A percentile compares a stretch with the other conserved stretches of the same genome.
These are phyloP conservation scores for Wickerhamomyces bisporus DNA, from an alignment of 805 yeast genomes.

Conservation along the genomic window DNA sequence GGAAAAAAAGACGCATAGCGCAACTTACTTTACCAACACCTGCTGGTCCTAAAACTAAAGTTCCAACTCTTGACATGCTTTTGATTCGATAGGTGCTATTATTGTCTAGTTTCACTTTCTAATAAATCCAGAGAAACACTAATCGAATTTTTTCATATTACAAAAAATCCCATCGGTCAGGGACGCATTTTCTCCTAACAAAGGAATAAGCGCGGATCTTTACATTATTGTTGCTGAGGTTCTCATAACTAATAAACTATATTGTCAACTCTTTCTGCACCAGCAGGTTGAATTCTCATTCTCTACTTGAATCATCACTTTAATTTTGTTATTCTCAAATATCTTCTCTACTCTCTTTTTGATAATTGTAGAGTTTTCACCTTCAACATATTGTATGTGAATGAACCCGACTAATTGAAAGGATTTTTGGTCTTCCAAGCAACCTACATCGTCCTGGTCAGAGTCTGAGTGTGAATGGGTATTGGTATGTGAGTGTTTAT, in stretches of 20 bases:
- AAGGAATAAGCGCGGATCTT: neutral
- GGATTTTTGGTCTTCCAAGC: conserved; percentile 14
- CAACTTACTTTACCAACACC: conserved; percentile 78
- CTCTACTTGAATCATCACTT: conserved; percentile 63
- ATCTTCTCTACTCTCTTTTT: conserved; percentile 55
- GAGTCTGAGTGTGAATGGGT: conserved; percentile 5
- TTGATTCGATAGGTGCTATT: no score
- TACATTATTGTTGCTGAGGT: no score
- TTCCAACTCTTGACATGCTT: conserved; percentile 93
- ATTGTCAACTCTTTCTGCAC: conserved; percentile 41
- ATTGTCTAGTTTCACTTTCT: no score
- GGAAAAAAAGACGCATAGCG: neutral
- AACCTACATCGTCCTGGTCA: conserved; percentile 4
- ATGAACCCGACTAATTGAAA: conserved; percentile 62
- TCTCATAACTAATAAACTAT: no score
- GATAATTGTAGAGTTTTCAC: conserved; percentile 58
- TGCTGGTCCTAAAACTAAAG: conserved; percentile 92
- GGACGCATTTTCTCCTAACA: neutral
- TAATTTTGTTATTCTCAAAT: conserved; percentile 44
- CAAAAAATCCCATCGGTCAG: neutral
- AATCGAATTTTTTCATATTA: neutral
- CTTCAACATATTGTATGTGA: conserved; percentile 67
- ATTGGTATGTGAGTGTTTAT: neutral
- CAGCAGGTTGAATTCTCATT: conserved; percentile 60
- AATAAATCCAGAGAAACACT: no score